Evolutionary conservation across 148 eudicot genomes (phyloP).

Genomic region (Agrostemma githago): DNA sequence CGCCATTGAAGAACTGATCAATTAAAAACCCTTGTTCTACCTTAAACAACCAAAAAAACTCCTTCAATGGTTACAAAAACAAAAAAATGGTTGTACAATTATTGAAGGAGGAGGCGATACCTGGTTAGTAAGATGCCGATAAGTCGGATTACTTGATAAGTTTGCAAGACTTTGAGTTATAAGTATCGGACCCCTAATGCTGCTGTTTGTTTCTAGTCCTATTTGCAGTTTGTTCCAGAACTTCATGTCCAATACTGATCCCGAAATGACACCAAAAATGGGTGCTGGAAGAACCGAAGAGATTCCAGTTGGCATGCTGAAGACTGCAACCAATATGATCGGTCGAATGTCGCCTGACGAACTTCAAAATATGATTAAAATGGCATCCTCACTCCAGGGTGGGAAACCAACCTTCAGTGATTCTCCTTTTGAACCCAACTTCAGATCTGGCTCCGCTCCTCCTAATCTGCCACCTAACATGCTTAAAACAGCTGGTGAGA

Average conservation of each 20-base stretch:
- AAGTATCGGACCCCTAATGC: too few species aligned
- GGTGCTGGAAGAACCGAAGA: slow-evolving; percentile 33
- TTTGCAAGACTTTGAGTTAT: slow-evolving; percentile 7
- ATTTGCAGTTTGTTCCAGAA: too few species aligned
- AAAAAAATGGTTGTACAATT: too few species aligned
- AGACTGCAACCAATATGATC: too few species aligned
- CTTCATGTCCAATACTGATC: slow-evolving; percentile 60
- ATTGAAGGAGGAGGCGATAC: too few species aligned
- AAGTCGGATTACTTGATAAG: slow-evolving; percentile 7
- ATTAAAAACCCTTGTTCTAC: too few species aligned
- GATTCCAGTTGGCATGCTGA: too few species aligned
- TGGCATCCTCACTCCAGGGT: slow-evolving; percentile 88
- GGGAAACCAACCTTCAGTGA: slow-evolving; percentile 39
- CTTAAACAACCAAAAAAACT: too few species aligned
- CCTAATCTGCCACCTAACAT: slow-evolving; percentile 70
- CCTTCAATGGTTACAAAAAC: too few species aligned
- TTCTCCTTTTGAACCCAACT: slow-evolving; percentile 33
- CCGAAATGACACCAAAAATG: slow-evolving; percentile 64
- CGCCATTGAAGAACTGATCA: too few species aligned
- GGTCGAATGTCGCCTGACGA: slow-evolving; percentile 42
- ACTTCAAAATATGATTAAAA: slow-evolving; percentile 78
- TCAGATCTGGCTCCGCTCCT: slow-evolving; percentile 55
- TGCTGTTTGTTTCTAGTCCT: too few species aligned
- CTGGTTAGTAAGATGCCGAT: too few species aligned
- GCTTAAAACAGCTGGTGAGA: slow-evolving; percentile 81